A percentile compares a stretch with the other conserved stretches of the same genome.
phyloP scores from a whole-genome alignment of 75 land plant species.

The Pinus albicaulis region DNA sequence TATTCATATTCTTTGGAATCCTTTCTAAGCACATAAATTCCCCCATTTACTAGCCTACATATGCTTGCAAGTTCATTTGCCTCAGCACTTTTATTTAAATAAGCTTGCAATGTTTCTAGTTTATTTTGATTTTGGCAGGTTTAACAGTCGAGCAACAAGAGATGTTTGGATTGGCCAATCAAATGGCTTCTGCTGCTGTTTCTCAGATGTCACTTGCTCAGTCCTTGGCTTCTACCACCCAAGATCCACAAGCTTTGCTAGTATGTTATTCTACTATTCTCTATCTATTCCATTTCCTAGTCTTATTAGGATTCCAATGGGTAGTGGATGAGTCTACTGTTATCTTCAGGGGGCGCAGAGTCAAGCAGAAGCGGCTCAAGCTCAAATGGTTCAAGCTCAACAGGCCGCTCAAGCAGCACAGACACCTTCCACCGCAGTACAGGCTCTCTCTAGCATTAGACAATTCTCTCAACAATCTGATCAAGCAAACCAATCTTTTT shows the following conservation, averaged over 20 bases:
- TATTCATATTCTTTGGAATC: too few relatives aligned
- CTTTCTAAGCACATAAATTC: too few relatives aligned
- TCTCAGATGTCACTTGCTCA: neutral
- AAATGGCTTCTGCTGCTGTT: neutral
- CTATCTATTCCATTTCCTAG: neutral
- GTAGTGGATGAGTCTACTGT: neutral
- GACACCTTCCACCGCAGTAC: neutral
- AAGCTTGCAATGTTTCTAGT: neutral
- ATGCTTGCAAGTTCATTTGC: too few relatives aligned
- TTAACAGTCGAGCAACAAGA: neutral
- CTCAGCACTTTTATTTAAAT: too few relatives aligned
- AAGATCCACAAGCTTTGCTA: neutral
- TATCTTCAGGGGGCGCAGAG: neutral
- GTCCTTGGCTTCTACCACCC: neutral
- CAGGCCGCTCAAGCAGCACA: neutral
- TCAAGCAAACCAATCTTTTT: neutral
- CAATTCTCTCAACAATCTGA: slow-evolving; percentile 1
- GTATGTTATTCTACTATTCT: neutral
- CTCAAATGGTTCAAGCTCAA: slow-evolving; percentile 6
- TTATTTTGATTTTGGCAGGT: neutral
- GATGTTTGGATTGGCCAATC: neutral
- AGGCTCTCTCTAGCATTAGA: slow-evolving; percentile 1
- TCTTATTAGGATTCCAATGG: too few relatives aligned
- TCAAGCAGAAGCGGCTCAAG: slow-evolving; percentile 1
- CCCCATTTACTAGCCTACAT: too few relatives aligned